Evolutionary conservation across 1,284 basidiomycete genomes (phyloP), one percentile per base, ranked within the genome.

Genomic region (Schizophyllum amplum): DNA sequence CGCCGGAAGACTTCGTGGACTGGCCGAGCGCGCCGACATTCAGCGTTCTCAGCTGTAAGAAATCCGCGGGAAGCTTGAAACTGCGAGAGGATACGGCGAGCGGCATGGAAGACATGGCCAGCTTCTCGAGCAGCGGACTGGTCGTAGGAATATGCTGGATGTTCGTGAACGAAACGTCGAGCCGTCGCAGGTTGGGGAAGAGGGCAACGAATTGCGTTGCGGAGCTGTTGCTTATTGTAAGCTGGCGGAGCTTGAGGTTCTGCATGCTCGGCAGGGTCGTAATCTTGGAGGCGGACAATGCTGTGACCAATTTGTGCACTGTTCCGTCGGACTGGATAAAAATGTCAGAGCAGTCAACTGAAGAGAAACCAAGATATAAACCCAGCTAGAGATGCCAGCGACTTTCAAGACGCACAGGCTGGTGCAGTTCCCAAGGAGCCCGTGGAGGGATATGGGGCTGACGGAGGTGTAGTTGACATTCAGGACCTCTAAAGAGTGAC

Each of bases 151-250:
- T 17, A 61, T 68, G 50, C 60, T 67, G 47, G 59, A 59, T 47
- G 73, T 67, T 46, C 73, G 85, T 88, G 68, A 86, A 88, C 0
- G 86, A 86, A 7, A 84, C 60, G 61, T 88, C 85, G 6, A 88
- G 69, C 13, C 78, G 77, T 42, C 68, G 69, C 22, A 88, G 61
- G 54, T 75, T 74, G 1, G 82, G 82, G 59, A 76, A 84, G 15
- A 72, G 61, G 0, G 68, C 62, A 5, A 85, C 63, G 15, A 84
- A 65, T 5, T 68, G 62, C 26, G 68, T 66, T 9, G 86, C 52
- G 0, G 79, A 74, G 0, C 62, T 60, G 57, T 86, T 83, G 3
- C 79, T 76, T 48, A 87, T 65, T 2, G 69, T 64, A 4, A 77
- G 73, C 62, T 83, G 77, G n/a, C 82, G 77, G 13, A 88, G 69